Percentiles rank a stretch among this genome's conserved stretches.
Evolutionary conservation across 257 asterid genomes (phyloP).

Genomic region (Gynochthodes officinalis): DNA sequence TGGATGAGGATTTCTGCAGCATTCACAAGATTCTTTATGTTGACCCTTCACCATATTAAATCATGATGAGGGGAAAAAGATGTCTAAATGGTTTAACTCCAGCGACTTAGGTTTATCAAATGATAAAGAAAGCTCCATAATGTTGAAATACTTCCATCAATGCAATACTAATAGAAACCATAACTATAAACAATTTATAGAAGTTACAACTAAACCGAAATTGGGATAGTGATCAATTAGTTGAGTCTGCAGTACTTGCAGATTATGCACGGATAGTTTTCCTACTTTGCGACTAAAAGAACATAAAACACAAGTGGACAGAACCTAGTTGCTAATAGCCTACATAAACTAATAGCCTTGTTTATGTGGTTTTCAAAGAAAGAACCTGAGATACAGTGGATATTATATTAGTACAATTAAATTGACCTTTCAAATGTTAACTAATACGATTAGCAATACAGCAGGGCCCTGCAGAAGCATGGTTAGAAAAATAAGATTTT

Average conservation of each 20-base stretch:
- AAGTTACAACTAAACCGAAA: not conserved
- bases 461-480: not conserved
- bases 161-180: not conserved
- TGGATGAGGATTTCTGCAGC: not conserved
- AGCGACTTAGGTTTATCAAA: no score
- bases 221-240: not conserved
- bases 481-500: not conserved
- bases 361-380: not conserved
- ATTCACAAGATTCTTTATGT: not conserved
- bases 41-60: no score
- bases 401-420: not conserved
- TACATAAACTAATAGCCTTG: not conserved
- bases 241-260: not conserved
- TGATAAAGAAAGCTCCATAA: not conserved
- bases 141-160: not conserved
- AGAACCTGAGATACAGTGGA: not conserved
- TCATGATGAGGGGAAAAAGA: no score
- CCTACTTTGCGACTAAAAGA: not conserved
- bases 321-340: not conserved
- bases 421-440: not conserved
- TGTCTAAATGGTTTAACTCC: no score
- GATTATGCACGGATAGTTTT: not conserved
- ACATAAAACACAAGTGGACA: not conserved
- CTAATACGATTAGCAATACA: not conserved
- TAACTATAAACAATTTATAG: not conserved